Evolutionary conservation across 768 basidiomycete species (phyloP), one percentile per base, ranked within the genome.

Genomic region (Mycena amicta): DNA sequence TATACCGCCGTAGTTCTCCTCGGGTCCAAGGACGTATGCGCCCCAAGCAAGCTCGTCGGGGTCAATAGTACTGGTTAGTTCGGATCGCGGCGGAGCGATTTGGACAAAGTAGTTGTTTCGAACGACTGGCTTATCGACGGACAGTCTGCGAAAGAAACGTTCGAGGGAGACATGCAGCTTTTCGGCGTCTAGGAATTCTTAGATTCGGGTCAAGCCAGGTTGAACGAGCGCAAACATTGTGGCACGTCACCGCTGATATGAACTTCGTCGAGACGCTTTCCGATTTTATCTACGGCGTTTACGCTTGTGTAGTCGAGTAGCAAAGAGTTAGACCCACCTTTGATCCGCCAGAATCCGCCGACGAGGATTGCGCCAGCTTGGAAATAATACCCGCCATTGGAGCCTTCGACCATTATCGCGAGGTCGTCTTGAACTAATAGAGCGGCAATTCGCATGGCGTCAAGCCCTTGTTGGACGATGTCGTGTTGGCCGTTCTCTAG

Each of bases 261-360:
- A 41, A 92, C 90, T 53, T 90, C 85, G 53, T 90, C 85, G 33
- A 92, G 74, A 22, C 85, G 77, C 65, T 86, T 75, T 5, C 90
- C 92, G 53, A 89, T 82, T 74, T 92, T 92, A 72, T 92, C 89
- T 61, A 80, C 69, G n/a, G n/a, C n/a, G n/a, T n/a, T n/a, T n/a
- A n/a, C n/a, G n/a, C n/a, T n/a, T n/a, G n/a, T n/a, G n/a, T n/a
- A n/a, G n/a, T n/a, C n/a, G n/a, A n/a, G n/a, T n/a, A n/a, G n/a
- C n/a, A n/a, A n/a, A n/a, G n/a, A n/a, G n/a, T n/a, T n/a, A n/a
- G n/a, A n/a, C n/a, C n/a, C n/a, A n/a, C n/a, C n/a, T n/a, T n/a
- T n/a, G 73, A 92, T 78, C 18, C 89, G 80, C 91, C 90, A 92
- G 60, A 83, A 86, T 23, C 90, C 90, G 89, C 66, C n/a, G 30